A percentile compares a stretch with the other conserved stretches of the same genome.
These are phyloP conservation scores for Boletus patriciae DNA, from an alignment of 768 basidiomycete species.

Conservation along the genomic window DNA sequence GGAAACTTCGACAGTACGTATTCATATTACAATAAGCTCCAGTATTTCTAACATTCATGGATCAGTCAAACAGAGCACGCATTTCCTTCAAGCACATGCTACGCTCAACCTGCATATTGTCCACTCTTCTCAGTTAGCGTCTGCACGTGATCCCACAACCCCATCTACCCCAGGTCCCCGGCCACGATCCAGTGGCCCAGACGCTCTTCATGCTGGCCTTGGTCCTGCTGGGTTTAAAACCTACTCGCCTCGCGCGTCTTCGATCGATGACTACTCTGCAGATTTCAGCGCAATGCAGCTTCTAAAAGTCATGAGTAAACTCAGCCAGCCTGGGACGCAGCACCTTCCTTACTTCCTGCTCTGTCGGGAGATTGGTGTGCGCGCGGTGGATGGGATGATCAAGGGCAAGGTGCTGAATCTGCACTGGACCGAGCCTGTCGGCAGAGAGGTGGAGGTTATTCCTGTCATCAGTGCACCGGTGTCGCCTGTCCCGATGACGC, in stretches of 20 bases:
- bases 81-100: constrained; percentile 83
- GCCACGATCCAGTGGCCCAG: constrained; percentile 38
- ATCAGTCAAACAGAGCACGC: constrained; percentile 73
- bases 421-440: constrained; percentile 73
- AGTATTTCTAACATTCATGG: constrained; percentile 5
- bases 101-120: constrained; percentile 86
- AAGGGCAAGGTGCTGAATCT: constrained; percentile 72
- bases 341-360: constrained; percentile 79
- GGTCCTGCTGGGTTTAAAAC: constrained; percentile 64
- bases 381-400: constrained; percentile 84
- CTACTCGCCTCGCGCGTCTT: constrained; percentile 37
- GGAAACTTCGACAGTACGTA: constrained; percentile 69
- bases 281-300: constrained; percentile 81
- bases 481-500: constrained; percentile 28
- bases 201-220: constrained; percentile 57
- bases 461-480: constrained; percentile 28
- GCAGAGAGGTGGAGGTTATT: constrained; percentile 48
- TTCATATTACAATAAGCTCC: not conserved
- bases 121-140: constrained; percentile 67
- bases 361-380: constrained; percentile 80
- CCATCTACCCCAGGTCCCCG: constrained; percentile 35
- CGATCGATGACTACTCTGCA: constrained; percentile 49
- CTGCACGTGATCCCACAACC: constrained; percentile 34
- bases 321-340: constrained; percentile 61
- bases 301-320: constrained; percentile 76